phyloP scores from a whole-genome alignment of 495 filamentous ascomycete genomes.

The Umbilicaria muhlenbergii region DNA sequence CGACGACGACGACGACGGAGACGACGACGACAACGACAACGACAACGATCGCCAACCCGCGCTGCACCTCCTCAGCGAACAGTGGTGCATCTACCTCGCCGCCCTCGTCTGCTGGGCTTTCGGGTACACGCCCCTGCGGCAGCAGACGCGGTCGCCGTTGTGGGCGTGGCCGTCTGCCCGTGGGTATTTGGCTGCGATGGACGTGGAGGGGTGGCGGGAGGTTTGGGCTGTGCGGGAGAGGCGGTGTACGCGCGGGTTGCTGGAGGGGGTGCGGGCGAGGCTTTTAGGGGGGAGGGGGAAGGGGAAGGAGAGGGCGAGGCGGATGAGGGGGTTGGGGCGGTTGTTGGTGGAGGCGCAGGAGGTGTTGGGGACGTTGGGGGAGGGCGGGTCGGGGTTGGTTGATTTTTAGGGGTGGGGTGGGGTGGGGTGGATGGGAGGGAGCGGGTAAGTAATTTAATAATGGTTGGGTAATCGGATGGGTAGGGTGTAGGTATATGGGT shows the following conservation, averaged over 20 bases:
- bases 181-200: constrained; percentile 6
- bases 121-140: background rate
- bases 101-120: constrained; percentile 14
- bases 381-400: too few relatives aligned
- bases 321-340: too few relatives aligned
- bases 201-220: constrained; percentile 1
- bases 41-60: background rate
- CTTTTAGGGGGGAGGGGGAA: background rate
- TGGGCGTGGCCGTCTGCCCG: background rate
- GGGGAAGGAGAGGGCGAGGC: too few relatives aligned
- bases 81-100: constrained; percentile 12
- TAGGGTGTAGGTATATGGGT: too few relatives aligned
- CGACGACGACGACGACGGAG: background rate
- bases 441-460: too few relatives aligned
- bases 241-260: constrained; percentile 1
- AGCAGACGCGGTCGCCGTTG: background rate
- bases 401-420: too few relatives aligned
- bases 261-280: constrained; percentile 2
- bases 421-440: too few relatives aligned
- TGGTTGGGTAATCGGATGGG: too few relatives aligned
- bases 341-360: too few relatives aligned
- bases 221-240: background rate
- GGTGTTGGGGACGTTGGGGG: too few relatives aligned
- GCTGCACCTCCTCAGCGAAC: constrained; percentile 7
- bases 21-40: background rate